Evolutionary conservation across 371 early-diverging fungal genomes (phyloP).

Genomic region (Mortierella sp.): DNA sequence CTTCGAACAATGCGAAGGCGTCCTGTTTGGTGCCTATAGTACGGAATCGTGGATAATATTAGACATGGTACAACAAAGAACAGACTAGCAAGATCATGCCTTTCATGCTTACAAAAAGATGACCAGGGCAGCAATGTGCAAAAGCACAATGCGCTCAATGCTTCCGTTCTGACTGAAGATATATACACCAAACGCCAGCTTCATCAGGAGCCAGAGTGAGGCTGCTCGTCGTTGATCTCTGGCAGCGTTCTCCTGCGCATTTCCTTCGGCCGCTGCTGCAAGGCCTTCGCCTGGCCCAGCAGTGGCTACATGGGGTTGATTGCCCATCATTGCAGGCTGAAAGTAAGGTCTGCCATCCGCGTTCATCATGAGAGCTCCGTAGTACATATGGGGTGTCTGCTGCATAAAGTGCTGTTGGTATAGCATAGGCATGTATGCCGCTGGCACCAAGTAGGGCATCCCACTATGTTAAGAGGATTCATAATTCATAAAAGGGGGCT

Average conservation of each 20-base stretch:
- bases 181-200: conserved; percentile 53
- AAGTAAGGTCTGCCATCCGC: conserved; percentile 13
- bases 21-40: conserved; percentile 53
- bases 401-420: conserved; percentile 35
- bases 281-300: conserved; percentile 8
- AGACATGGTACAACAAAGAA: too few species aligned
- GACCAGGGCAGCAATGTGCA: conserved; percentile 48
- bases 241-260: conserved; percentile 46
- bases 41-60: neutral
- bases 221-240: conserved; percentile 51
- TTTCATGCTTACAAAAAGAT: conserved; percentile 53
- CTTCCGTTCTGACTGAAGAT: conserved; percentile 57
- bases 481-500: neutral
- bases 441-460: conserved; percentile 46
- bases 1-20: conserved; percentile 55
- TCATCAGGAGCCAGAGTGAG: conserved; percentile 50
- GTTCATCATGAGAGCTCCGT: conserved; percentile 4
- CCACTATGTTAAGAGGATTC: conserved; percentile 19
- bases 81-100: too few species aligned
- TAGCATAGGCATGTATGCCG: conserved; percentile 24
- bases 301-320: conserved; percentile 12
- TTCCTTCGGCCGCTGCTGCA: conserved; percentile 6
- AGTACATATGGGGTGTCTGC: neutral
- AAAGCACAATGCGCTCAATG: conserved; percentile 51
- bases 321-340: conserved; percentile 5